Evolutionary conservation across 169 alveolate genomes (phyloP), one percentile per base, ranked within the genome.

Genomic region (Plasmodium knowlesi): DNA sequence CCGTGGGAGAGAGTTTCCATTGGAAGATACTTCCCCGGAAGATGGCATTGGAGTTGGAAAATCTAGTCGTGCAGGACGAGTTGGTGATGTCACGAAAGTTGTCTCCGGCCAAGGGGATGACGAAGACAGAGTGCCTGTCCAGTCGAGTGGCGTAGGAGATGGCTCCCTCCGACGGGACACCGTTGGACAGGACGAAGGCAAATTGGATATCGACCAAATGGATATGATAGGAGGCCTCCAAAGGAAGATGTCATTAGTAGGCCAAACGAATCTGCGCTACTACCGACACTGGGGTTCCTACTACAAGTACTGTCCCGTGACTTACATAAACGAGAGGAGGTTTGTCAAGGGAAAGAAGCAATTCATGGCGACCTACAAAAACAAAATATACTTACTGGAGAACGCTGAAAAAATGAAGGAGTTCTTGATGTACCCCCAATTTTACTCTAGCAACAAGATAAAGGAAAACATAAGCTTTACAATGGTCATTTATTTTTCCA

Each of bases 301-400:
- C 70, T 89, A 89, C 73, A 54, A 78, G 73, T 79, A 39, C 50
- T 89, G 94, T n/a, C 94, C 94, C 2, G 94, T 89, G 10, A 78
- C 89, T n/a, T 89, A 57, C 57, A 50, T 89, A 41, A 80, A 89
- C 72, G 90, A 89, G 37, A 89, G 50, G 39, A 89, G 82, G 53
- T 57, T 89, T 22, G 73, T 39, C 16, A 70, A 79, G 34, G 94
- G 94, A 9, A 78, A 79, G n/a, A 79, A 89, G 67, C 43, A 6
- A 1, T 89, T 61, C 54, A 8, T 34, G 72, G 50, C 46, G 1
- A 67, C 82, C 28, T 89, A 89, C 72, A 89, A 89, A 28, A 89
- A 89, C 53, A 89, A 39, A 54, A 46, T 89, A 34, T 89, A 89
- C 71, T 37, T 89, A 46, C 73, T 89, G 71, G 73, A 78, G 1